phyloP scores from a whole-genome alignment of 2,329 filamentous ascomycete genomes.

The Cyphellophora europaea region DNA sequence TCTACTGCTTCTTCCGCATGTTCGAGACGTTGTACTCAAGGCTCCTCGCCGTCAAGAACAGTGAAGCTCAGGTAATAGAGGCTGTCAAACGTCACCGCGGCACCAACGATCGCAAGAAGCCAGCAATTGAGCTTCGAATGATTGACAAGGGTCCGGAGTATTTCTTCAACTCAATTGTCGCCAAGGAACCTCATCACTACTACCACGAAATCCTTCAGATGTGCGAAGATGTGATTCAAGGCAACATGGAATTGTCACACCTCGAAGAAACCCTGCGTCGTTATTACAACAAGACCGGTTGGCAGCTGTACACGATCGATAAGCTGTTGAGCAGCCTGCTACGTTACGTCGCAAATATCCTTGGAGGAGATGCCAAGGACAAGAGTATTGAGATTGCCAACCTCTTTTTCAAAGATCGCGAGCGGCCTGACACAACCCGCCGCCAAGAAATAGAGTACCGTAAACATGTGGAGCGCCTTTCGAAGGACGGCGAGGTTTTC shows the following conservation, averaged over 20 bases:
- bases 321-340: conserved; percentile 76
- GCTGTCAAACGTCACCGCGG: conserved; percentile 62
- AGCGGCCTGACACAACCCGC: conserved; percentile 77
- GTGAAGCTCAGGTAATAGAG: conserved; percentile 61
- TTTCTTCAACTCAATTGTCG: conserved; percentile 58
- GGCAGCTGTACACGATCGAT: conserved; percentile 87
- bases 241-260: conserved; percentile 69
- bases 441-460: conserved; percentile 82
- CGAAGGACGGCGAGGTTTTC: conserved; percentile 89
- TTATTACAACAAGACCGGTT: conserved; percentile 84
- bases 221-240: conserved; percentile 76
- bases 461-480: conserved; percentile 83
- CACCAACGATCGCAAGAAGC: conserved; percentile 46
- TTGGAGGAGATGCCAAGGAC: conserved; percentile 68
- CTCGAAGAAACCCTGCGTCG: conserved; percentile 87
- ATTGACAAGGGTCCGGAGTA: conserved; percentile 64
- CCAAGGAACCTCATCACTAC: conserved; percentile 55
- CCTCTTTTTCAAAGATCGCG: conserved; percentile 73
- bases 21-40: conserved; percentile 87
- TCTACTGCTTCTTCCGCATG: conserved; percentile 91
- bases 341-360: conserved; percentile 63
- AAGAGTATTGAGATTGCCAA: conserved; percentile 86
- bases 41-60: conserved; percentile 72
- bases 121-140: conserved; percentile 75
- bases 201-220: conserved; percentile 79